These are phyloP conservation scores for Fimicolochytrium jonesii DNA, from an alignment of 192 early-diverging fungal species.

Conservation along the genomic window DNA sequence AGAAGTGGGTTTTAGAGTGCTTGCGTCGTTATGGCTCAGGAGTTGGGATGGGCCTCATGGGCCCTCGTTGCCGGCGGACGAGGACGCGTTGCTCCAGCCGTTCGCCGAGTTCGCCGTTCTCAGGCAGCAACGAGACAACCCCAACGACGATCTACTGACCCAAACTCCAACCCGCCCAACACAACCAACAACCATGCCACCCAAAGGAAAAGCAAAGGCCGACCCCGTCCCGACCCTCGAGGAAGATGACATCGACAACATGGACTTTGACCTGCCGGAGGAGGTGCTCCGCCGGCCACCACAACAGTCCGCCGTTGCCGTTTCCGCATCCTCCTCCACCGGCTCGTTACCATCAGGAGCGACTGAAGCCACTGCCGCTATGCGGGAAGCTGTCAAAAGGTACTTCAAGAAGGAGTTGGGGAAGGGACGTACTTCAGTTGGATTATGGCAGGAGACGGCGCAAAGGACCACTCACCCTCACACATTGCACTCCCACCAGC, in stretches of 20 bases:
- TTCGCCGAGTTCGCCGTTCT: no score
- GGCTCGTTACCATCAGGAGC: background rate
- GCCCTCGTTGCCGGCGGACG: no score
- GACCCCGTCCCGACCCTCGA: constrained; percentile 3
- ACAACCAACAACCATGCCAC: no score
- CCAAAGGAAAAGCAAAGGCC: no score
- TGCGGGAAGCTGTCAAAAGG: constrained; percentile 13
- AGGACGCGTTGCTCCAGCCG: no score
- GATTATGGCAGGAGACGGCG: background rate
- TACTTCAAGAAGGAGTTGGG: background rate
- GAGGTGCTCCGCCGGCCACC: background rate
- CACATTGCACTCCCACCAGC: background rate
- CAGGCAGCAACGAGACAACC: no score
- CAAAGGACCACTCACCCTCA: background rate
- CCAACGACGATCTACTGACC: no score
- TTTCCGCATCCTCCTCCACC: background rate
- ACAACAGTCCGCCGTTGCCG: background rate
- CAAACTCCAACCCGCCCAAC: no score
- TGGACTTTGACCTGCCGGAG: constrained; percentile 39
- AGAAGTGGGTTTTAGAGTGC: no score
- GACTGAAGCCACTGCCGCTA: constrained; percentile 2
- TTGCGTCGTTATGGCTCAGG: no score
- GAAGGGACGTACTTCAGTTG: background rate
- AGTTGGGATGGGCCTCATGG: no score
- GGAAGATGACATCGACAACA: constrained; percentile 35